Evolutionary conservation across 805 yeast species (phyloP).

Genomic region (Wilhelminamyces savonicus): DNA sequence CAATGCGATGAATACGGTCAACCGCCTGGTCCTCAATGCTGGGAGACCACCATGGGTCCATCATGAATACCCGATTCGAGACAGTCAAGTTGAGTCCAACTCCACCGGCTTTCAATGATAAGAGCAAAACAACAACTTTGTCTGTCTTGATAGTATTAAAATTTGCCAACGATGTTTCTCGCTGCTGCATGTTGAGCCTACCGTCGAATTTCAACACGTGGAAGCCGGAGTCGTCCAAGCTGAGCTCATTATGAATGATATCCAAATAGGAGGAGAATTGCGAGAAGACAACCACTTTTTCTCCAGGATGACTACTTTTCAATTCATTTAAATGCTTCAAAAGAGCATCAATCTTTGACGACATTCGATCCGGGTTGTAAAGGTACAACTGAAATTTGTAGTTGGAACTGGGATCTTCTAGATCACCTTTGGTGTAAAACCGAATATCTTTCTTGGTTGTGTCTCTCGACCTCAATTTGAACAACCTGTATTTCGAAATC

Average conservation of each 20-base stretch:
- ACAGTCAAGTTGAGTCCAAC: slow-evolving; percentile 85
- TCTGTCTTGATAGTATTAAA: slow-evolving; percentile 35
- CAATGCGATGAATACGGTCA: slow-evolving; percentile 86
- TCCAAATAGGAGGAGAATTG: slow-evolving; percentile 84
- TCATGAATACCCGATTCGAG: slow-evolving; percentile 78
- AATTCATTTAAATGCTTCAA: slow-evolving; percentile 50
- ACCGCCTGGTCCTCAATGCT: slow-evolving; percentile 89
- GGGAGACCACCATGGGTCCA: slow-evolving; percentile 98
- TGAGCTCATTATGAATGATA: slow-evolving; percentile 58
- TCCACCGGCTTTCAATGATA: slow-evolving; percentile 90
- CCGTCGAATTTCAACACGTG: slow-evolving; percentile 77
- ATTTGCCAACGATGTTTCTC: slow-evolving; percentile 53
- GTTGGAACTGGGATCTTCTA: slow-evolving; percentile 11
- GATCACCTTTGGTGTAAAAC: slow-evolving; percentile 22
- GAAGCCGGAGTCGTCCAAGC: slow-evolving; percentile 32
- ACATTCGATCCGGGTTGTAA: slow-evolving; percentile 47
- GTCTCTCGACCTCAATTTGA: slow-evolving; percentile 31
- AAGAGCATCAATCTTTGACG: slow-evolving; percentile 71
- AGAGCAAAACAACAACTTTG: slow-evolving; percentile 45
- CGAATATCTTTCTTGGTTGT: slow-evolving; percentile 19
- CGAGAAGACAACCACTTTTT: slow-evolving; percentile 81
- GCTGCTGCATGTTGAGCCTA: slow-evolving; percentile 55
- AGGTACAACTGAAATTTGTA: slow-evolving; percentile 31
- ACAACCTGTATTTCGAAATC: slow-evolving; percentile 44
- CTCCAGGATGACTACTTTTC: slow-evolving; percentile 51